phyloP scores from a whole-genome alignment of 208 protist species.

The Trypanosoma brucei region DNA sequence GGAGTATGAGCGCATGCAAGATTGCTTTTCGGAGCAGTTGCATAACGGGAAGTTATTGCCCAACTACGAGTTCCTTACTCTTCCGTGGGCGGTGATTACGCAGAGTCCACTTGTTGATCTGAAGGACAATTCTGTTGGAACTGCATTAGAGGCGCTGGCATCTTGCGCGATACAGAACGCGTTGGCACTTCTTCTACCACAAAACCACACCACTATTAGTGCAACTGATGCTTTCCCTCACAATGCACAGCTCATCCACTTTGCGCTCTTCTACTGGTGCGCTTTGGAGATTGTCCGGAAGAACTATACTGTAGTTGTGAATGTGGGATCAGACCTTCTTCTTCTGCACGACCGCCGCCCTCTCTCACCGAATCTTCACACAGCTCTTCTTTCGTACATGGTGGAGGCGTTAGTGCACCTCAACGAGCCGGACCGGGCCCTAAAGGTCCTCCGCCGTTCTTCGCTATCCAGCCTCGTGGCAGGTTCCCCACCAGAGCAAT shows the following conservation, averaged over 20 bases:
- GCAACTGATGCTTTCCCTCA: conserved; percentile 62
- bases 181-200: conserved; percentile 68
- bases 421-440: conserved; percentile 67
- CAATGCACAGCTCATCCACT: conserved; percentile 48
- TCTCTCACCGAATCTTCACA: conserved; percentile 57
- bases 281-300: conserved; percentile 63
- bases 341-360: conserved; percentile 50
- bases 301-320: conserved; percentile 75
- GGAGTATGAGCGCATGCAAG: conserved; percentile 78
- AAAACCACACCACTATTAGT: conserved; percentile 46
- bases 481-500: conserved; percentile 25
- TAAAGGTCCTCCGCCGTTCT: conserved; percentile 63
- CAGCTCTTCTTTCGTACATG: conserved; percentile 74
- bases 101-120: conserved; percentile 24
- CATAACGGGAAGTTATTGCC: conserved; percentile 61
- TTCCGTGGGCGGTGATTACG: conserved; percentile 54
- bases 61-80: conserved; percentile 78
- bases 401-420: conserved; percentile 81
- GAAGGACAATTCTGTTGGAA: conserved; percentile 14
- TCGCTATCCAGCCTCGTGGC: conserved; percentile 66
- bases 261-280: conserved; percentile 77
- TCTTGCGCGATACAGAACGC: conserved; percentile 72
- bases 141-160: conserved; percentile 47
- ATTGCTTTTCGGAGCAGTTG: conserved; percentile 51
- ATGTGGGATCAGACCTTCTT: conserved; percentile 70